Evolutionary conservation across 345 rosid species (phyloP).

Genomic region (Luvunga scandens): DNA sequence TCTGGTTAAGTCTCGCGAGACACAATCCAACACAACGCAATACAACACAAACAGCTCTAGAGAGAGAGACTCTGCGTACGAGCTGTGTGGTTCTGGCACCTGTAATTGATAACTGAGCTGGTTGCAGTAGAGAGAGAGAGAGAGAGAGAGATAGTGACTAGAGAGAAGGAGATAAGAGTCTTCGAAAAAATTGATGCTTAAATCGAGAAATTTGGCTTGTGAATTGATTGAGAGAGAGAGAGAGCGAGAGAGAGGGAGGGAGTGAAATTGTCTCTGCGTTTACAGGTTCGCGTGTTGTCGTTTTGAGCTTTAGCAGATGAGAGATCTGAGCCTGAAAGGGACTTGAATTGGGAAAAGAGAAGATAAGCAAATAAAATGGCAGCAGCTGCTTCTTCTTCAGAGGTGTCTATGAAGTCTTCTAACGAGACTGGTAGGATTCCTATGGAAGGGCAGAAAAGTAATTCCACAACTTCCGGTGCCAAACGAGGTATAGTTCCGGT

Average conservation of each 20-base stretch:
- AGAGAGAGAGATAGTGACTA: constrained; percentile 27
- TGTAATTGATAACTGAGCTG: constrained; percentile 27
- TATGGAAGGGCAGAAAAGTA: constrained; percentile 38
- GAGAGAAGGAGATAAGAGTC: constrained; percentile 14
- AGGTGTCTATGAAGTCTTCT: constrained; percentile 38
- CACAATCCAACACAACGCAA: constrained; percentile 12
- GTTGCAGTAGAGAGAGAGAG: constrained; percentile 19
- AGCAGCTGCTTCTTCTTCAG: constrained; percentile 34
- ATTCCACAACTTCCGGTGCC: constrained; percentile 21
- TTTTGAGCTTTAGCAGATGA: constrained; percentile 28
- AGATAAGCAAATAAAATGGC: neutral
- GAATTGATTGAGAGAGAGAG: constrained; percentile 16
- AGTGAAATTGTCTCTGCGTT: neutral
- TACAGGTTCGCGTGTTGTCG: neutral
- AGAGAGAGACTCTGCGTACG: constrained; percentile 26
- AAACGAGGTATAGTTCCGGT: constrained; percentile 17
- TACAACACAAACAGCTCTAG: constrained; percentile 13
- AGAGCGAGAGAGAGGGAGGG: neutral
- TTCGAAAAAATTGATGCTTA: constrained; percentile 8
- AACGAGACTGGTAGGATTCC: constrained; percentile 27
- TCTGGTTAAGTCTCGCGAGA: constrained; percentile 45
- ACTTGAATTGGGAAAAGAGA: neutral
- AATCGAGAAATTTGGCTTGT: constrained; percentile 32
- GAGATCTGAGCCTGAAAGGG: constrained; percentile 46
- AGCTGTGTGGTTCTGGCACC: constrained; percentile 23